Conservation (phyloP, 1,284 basidiomycete genomes). For the Cryptococcus jaspeensis region DNA sequence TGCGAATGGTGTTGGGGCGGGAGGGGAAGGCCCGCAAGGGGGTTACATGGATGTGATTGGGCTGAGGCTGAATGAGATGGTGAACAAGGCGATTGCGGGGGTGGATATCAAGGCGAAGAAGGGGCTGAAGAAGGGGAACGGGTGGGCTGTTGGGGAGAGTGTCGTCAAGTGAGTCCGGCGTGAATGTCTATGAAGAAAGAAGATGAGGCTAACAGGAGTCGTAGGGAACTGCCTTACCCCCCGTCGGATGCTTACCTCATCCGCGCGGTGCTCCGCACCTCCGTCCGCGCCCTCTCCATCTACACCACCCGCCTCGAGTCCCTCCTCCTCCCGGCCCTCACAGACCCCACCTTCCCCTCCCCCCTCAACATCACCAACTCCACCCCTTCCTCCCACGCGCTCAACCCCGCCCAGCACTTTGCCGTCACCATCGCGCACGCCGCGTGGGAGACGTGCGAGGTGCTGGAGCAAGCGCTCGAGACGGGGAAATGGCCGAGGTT, state of each 20-base stretch:
- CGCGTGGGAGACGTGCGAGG: constrained; percentile 52
- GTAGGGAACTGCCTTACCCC: constrained; percentile 44
- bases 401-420: constrained; percentile 50
- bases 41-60: constrained; percentile 51
- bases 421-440: constrained; percentile 50
- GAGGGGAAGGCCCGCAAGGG: constrained; percentile 20
- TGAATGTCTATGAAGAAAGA: background rate
- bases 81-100: constrained; percentile 48
- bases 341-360: constrained; percentile 41
- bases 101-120: constrained; percentile 50
- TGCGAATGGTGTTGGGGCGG: background rate
- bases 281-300: constrained; percentile 48
- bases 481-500: constrained; percentile 49
- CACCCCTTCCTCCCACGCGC: constrained; percentile 26
- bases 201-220: constrained; percentile 8
- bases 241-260: constrained; percentile 49
- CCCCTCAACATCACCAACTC: constrained; percentile 38
- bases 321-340: constrained; percentile 48
- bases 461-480: constrained; percentile 49
- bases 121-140: constrained; percentile 47
- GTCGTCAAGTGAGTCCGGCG: constrained; percentile 45
- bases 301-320: constrained; percentile 51
- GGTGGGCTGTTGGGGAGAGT: constrained; percentile 45
- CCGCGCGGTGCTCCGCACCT: constrained; percentile 49
- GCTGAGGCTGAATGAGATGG: constrained; percentile 48